These are phyloP conservation scores for Fusarium sarcochroum DNA, from an alignment of 2,329 filamentous ascomycete genomes.

Conservation along the genomic window DNA sequence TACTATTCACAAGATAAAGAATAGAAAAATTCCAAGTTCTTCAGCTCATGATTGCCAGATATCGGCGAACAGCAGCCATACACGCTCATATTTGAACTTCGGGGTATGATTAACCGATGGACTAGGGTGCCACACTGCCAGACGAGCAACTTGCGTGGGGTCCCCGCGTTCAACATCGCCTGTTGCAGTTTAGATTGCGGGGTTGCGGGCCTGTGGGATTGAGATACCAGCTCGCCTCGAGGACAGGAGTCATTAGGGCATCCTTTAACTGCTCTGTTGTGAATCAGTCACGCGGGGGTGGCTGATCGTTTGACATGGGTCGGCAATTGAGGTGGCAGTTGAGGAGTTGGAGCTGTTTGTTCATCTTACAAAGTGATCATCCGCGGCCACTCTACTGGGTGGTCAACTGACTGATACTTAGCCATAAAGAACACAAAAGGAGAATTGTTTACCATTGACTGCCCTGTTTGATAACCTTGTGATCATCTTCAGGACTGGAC, in stretches of 20 bases:
- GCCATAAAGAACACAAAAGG: background rate
- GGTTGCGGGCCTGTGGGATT: conserved; percentile 12
- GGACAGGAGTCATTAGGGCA: conserved; percentile 21
- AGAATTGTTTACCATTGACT: background rate
- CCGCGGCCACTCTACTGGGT: background rate
- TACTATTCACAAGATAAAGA: rapidly evolving
- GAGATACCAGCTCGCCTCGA: conserved; percentile 10
- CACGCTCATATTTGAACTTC: conserved; percentile 23
- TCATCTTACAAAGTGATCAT: background rate
- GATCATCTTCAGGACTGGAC: background rate
- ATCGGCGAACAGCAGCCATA: background rate
- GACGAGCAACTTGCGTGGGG: conserved; percentile 13
- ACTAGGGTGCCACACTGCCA: conserved; percentile 11
- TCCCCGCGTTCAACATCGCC: conserved; percentile 26
- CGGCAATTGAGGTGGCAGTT: conserved; percentile 45
- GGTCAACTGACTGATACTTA: background rate
- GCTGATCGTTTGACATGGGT: conserved; percentile 3
- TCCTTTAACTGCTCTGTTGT: conserved; percentile 2
- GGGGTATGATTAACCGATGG: conserved; percentile 37
- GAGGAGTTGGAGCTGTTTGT: conserved; percentile 3
- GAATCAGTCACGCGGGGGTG: conserved; percentile 34
- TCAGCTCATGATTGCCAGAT: background rate
- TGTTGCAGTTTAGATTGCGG: conserved; percentile 38
- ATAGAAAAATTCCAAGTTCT: background rate
- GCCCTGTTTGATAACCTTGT: background rate